Evolutionary conservation across 768 basidiomycete species (phyloP).

Genomic region (Cytidiella melzeri): DNA sequence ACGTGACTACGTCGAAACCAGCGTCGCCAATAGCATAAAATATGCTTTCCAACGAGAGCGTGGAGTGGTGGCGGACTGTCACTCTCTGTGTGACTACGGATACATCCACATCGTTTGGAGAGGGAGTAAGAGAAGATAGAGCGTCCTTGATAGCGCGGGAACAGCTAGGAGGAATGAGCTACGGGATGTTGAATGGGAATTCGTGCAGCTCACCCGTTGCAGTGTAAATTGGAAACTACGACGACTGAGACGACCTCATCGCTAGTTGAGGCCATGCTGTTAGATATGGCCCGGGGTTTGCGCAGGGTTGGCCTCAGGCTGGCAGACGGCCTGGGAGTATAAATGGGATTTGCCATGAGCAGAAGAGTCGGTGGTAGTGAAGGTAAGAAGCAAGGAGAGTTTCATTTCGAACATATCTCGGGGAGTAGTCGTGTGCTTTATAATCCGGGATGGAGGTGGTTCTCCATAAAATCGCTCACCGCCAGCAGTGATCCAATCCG

Average conservation of each 20-base stretch:
- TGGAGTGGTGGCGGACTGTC: constrained; percentile 31
- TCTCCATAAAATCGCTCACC: too few relatives aligned
- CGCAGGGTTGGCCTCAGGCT: too few relatives aligned
- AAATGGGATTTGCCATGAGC: too few relatives aligned
- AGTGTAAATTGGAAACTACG: constrained; percentile 44
- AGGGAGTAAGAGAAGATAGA: constrained; percentile 32
- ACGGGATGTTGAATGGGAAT: too few relatives aligned
- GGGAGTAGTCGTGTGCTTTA: too few relatives aligned
- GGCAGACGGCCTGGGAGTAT: constrained; percentile 14
- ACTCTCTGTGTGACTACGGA: constrained; percentile 42
- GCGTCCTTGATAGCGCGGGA: constrained; percentile 39
- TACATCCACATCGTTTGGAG: constrained; percentile 35
- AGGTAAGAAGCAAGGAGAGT: too few relatives aligned
- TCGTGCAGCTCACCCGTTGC: constrained; percentile 35
- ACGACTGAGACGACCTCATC: constrained; percentile 25
- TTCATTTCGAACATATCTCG: too few relatives aligned
- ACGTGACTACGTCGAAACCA: constrained; percentile 40
- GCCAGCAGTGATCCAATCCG: too few relatives aligned
- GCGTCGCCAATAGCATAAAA: constrained; percentile 35
- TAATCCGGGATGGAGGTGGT: too few relatives aligned
- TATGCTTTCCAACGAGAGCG: constrained; percentile 27
- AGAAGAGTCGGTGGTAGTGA: too few relatives aligned
- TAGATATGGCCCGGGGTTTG: too few relatives aligned
- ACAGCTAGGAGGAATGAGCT: constrained; percentile 29
- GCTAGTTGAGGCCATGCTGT: constrained; percentile 14